Evolutionary conservation across 164 flowering plant species (phyloP), one percentile per base, ranked within the genome.

Genomic region (Tinospora cordifolia): DNA sequence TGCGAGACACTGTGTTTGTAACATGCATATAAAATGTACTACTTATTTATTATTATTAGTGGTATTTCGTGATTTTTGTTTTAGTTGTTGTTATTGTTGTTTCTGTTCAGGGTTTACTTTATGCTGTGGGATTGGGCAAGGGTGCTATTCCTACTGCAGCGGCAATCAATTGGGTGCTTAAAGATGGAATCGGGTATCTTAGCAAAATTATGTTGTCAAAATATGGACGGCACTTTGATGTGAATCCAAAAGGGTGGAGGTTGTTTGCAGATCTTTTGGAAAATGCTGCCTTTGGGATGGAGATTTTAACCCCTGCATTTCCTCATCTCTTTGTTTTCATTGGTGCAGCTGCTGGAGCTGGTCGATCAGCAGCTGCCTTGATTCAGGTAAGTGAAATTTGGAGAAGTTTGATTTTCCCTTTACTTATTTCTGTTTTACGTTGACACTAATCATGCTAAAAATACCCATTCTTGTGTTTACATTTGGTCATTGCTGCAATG

Each of bases 81-180:
- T 19, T 13, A 47, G 17, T 8, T 46, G 44, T 24, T 14, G 14
- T n/a, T 39, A 39, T 11, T 76, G 65, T 66, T 72, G 15, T 25
- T 17, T 47, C 46, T 77, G 25, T 67, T 51, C 59, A 92, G 98
- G 82, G 96, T 68, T 84, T 95, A 86, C 91, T 95, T 73, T 95
- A 87, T 81, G 98, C 99, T 63, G 88, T 95, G 82, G 99, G 99
- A 65, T 79, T 94, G 83, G 99, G 99, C 8, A 94, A 89, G 79
- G 98, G 99, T 73, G 93, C 92, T 24, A 94, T 92, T 82, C 97
- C 99, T 30, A 84, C 94, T 26, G 98, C 98, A 12, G 98, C 99
- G 24, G 99, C 99, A 22, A 82, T 94, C 41, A 95, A 86, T 81
- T 95, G 99, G 99, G 96, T 92, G 34, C 86, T 92, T 2, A 92